Base-by-base conservation (phyloP, 805 yeast species). In the Isabelozyma rhagii region DNA sequence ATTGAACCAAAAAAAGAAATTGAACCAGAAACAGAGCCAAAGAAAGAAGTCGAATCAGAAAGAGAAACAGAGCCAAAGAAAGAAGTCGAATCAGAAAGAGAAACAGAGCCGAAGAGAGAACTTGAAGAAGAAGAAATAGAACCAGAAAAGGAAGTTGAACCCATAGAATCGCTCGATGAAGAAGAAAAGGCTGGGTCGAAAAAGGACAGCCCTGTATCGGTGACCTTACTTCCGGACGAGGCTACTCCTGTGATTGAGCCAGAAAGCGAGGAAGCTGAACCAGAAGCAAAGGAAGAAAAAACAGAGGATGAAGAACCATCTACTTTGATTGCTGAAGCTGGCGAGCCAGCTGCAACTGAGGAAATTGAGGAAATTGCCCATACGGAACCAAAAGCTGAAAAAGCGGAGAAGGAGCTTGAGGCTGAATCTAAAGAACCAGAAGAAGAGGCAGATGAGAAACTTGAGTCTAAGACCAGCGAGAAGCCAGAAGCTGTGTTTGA, bases 341-440 rank as follows among this genome's bases (percentile, higher is more conserved):
- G 38, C n/a, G 27, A 31, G 8, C 40, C 18, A 36, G 34, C 41
- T n/a, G 18, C 27, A 11, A 43, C 39, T 13, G 45, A 18, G 21
- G 25, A 43, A 18, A 46, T 49, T 31, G 48, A 40, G 18, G 50
- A 48, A 29, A 45, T 43, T 41, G 51, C 47, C 7, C 45, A 47
- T 13, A 47, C 42, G 14, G 45, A 45, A 34, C 45, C 57, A 39
- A 51, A 51, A 27, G 45, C 25, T 9, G 45, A 42, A 25, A 52
- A 49, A 36, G 50, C 49, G 42, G 51, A 48, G 39, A 47, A 43
- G 15, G 48, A 50, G 39, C 43, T 31, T 34, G 44, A 48, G 41
- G 43, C 13, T 10, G 42, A 47, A 41, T 36, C 39, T 28, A 39
- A 47, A 41, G 54, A 52, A 46, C 39, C 46, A 25, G 44, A 13